Evolutionary conservation across 225 moss, liverwort and hornwort genomes (phyloP).

Genomic region (Straminergon stramineum): DNA sequence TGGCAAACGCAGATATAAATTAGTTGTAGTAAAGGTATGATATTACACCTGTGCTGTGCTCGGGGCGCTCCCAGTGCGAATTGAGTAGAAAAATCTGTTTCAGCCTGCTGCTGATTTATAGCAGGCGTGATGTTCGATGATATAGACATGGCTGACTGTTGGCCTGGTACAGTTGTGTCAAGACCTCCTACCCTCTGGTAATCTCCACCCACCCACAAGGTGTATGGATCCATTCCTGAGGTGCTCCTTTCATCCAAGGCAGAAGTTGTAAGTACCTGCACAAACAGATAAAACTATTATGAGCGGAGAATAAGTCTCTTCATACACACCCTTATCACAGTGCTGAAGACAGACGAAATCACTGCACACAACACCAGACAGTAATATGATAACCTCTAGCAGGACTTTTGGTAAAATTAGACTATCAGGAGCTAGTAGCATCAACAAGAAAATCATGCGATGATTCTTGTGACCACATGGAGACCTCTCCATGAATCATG

Average conservation of each 20-base stretch:
- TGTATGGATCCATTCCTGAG: conserved; percentile 17
- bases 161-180: conserved; percentile 3
- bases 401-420: background rate
- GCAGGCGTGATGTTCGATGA: conserved; percentile 8
- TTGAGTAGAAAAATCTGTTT: background rate
- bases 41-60: conserved; percentile 15
- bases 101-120: background rate
- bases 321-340: background rate
- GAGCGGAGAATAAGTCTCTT: background rate
- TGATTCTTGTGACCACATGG: background rate
- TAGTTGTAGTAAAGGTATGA: background rate
- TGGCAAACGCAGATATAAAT: background rate
- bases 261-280: conserved; percentile 12
- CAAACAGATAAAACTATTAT: background rate
- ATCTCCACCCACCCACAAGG: conserved; percentile 23
- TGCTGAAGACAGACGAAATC: background rate
- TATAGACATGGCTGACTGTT: conserved; percentile 11
- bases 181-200: background rate
- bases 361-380: background rate
- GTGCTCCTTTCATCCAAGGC: conserved; percentile 3
- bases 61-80: background rate
- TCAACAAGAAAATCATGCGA: background rate
- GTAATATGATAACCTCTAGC: background rate
- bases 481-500: background rate
- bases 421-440: background rate